Conservation (phyloP, 106 monocot species). For the Dendrobium officinale region DNA sequence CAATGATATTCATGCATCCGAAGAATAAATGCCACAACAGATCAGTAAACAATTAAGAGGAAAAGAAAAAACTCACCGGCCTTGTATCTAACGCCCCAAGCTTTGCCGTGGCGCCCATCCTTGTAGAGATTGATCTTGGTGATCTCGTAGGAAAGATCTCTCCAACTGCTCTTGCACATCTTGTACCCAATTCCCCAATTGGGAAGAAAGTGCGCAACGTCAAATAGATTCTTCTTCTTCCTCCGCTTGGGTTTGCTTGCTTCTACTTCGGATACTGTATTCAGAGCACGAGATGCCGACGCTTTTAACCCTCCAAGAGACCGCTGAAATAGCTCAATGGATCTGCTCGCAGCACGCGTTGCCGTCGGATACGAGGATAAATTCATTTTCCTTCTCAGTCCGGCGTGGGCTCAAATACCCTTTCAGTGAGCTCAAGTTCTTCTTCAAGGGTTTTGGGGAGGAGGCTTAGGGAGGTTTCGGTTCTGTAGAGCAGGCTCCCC, state of each 20-base stretch:
- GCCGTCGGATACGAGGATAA: background rate
- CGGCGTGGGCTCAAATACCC: background rate
- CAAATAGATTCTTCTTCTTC: conserved; percentile 98
- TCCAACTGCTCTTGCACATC: conserved; percentile 86
- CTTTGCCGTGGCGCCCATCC: conserved; percentile 94
- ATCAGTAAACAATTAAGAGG: background rate
- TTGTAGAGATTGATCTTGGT: conserved; percentile 98
- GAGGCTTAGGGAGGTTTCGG: background rate
- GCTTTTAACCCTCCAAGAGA: conserved; percentile 26
- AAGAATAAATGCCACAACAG: background rate
- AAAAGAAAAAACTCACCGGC: conserved; percentile 45
- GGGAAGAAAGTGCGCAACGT: conserved; percentile 88
- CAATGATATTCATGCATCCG: background rate
- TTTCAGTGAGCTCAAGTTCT: background rate
- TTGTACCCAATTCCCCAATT: conserved; percentile 88
- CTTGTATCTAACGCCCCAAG: conserved; percentile 84
- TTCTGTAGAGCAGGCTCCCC: too few species aligned
- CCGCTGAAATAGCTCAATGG: conserved; percentile 29
- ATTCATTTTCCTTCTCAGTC: background rate
- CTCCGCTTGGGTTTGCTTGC: conserved; percentile 39
- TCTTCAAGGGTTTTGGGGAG: background rate
- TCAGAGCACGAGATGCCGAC: conserved; percentile 7
- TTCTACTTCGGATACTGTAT: conserved; percentile 1
- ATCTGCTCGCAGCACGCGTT: conserved; percentile 8
- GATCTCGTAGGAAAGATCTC: conserved; percentile 79